Conservation (phyloP, 2,329 filamentous ascomycete genomes). For the Fusarium clavum region DNA sequence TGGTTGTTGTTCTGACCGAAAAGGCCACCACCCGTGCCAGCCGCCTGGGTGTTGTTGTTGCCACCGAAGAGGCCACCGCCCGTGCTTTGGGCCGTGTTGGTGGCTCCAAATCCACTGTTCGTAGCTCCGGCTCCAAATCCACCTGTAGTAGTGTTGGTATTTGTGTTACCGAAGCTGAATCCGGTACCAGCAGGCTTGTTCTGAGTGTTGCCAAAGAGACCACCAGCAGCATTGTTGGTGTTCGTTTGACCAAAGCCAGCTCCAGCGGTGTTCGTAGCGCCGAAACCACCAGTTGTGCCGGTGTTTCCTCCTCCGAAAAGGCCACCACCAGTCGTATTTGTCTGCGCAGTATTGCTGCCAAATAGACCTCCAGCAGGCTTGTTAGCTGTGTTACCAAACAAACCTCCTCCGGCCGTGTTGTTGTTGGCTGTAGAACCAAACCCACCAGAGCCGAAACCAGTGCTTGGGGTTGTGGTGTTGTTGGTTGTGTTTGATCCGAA, state of each 20-base stretch:
- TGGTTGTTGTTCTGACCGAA: constrained; percentile 55
- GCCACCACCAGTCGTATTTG: constrained; percentile 43
- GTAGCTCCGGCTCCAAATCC: constrained; percentile 45
- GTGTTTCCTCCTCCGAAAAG: constrained; percentile 44
- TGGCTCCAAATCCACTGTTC: constrained; percentile 47
- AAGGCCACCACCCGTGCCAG: constrained; percentile 55
- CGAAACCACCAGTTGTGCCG: constrained; percentile 34
- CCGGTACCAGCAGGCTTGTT: constrained; percentile 53
- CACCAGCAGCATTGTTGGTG: constrained; percentile 47
- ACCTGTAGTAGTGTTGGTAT: constrained; percentile 40
- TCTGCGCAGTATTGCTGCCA: constrained; percentile 41
- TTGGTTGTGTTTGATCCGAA: constrained; percentile 53
- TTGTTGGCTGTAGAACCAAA: constrained; percentile 55
- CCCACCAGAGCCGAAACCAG: constrained; percentile 48
- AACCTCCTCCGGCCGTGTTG: constrained; percentile 45
- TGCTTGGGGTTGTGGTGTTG: constrained; percentile 43
- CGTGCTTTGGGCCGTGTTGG: constrained; percentile 45
- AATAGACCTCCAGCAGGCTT: constrained; percentile 55
- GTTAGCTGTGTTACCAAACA: constrained; percentile 49
- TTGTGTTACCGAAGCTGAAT: constrained; percentile 59
- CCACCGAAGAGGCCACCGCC: constrained; percentile 60
- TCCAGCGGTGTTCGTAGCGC: constrained; percentile 42
- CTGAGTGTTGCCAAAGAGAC: constrained; percentile 58
- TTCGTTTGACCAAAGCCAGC: constrained; percentile 55
- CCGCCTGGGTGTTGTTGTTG: constrained; percentile 49